Conservation (phyloP, 192 early-diverging fungal genomes). For the Backusella parvicylindrica region DNA sequence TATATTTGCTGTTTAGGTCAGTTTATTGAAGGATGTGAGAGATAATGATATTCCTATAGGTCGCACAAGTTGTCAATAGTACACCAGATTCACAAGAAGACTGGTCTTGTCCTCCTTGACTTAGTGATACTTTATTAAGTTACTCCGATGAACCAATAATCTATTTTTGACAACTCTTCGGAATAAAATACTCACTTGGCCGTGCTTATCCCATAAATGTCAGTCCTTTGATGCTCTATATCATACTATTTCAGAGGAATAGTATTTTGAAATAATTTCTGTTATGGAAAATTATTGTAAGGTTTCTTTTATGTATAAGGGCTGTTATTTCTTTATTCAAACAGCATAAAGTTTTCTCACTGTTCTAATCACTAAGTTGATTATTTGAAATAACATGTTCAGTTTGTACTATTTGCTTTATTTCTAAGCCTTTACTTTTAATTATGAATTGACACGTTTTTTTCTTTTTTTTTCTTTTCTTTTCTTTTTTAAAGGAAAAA, state of each 20-base stretch:
- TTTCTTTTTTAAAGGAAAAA: neutral
- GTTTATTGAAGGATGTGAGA: neutral
- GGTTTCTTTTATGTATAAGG: neutral
- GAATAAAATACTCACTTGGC: neutral
- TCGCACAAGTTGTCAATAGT: neutral
- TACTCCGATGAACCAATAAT: neutral
- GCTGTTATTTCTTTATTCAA: neutral
- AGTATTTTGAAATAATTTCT: neutral
- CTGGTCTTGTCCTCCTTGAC: neutral
- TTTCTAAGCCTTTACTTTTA: neutral
- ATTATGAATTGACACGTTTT: neutral
- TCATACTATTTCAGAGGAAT: neutral
- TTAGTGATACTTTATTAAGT: neutral
- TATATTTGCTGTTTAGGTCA: neutral
- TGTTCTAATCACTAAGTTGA: neutral
- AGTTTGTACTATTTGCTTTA: neutral
- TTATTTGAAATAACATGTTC: neutral
- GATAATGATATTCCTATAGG: neutral
- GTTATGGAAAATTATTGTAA: neutral
- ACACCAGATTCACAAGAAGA: neutral
- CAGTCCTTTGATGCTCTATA: neutral
- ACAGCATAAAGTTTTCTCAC: neutral
- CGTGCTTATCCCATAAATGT: neutral
- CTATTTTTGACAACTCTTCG: neutral
- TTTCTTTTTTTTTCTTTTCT: neutral